These are phyloP conservation scores for Cystobasidium sp. DNA, from an alignment of 1,284 basidiomycete species.

Conservation along the genomic window DNA sequence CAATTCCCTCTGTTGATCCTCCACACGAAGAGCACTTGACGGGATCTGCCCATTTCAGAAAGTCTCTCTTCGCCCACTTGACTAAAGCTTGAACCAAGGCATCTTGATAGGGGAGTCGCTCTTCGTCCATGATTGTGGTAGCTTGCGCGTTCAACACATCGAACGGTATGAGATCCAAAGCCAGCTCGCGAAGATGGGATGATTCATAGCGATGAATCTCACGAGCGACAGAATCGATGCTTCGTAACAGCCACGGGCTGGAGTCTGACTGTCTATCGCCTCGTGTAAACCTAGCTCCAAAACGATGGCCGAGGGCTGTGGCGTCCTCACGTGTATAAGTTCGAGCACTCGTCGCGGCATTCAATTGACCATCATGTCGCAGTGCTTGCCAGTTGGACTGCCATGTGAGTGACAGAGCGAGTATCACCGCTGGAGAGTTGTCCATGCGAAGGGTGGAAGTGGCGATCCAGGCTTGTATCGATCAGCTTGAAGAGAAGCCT, in stretches of 20 bases:
- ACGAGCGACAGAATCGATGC: not conserved
- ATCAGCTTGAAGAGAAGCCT: not conserved
- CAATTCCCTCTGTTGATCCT: slow-evolving; percentile 51
- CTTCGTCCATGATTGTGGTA: not conserved
- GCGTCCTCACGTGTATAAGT: slow-evolving; percentile 2
- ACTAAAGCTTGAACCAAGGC: slow-evolving; percentile 58
- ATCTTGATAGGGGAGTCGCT: slow-evolving; percentile 50
- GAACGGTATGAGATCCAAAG: slow-evolving; percentile 36
- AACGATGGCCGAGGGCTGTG: not conserved
- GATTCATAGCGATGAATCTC: slow-evolving; percentile 33
- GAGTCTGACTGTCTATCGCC: not conserved
- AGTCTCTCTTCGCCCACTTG: slow-evolving; percentile 60
- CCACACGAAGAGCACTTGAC: slow-evolving; percentile 58
- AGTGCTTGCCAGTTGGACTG: not conserved
- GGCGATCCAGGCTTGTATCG: not conserved
- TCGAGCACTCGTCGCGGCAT: not conserved
- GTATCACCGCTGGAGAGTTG: not conserved
- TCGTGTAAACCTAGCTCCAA: slow-evolving; percentile 3
- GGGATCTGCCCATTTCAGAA: slow-evolving; percentile 61
- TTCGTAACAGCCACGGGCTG: slow-evolving; percentile 6
- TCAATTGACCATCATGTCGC: not conserved
- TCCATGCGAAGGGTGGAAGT: slow-evolving; percentile 1
- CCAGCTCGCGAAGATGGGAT: slow-evolving; percentile 14
- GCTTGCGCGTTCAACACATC: slow-evolving; percentile 16
- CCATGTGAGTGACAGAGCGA: slow-evolving; percentile 1